Evolutionary conservation across 257 asterid species (phyloP).

Genomic region (Penstemon barbatus): DNA sequence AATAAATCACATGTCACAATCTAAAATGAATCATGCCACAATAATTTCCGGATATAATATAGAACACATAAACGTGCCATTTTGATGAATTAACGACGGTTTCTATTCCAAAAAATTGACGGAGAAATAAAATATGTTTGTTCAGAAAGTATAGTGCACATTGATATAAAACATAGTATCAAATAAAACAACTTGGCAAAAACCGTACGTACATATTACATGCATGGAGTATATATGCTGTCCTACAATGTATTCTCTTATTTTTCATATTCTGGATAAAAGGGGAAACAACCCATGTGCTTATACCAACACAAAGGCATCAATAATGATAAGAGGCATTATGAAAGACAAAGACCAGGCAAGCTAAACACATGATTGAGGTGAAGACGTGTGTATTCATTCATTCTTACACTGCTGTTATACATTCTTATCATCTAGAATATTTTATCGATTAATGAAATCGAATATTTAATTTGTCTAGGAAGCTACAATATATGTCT

Average conservation of each 20-base stretch:
- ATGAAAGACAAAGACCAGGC: slow-evolving; percentile 18
- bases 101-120: too few species aligned
- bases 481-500: slow-evolving; percentile 1
- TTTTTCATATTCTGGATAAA: neutral
- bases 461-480: neutral
- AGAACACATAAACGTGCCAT: too few species aligned
- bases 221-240: neutral
- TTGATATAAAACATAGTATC: too few species aligned
- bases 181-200: too few species aligned
- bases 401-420: neutral
- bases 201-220: neutral
- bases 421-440: neutral
- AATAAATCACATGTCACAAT: too few species aligned
- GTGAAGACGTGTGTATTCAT: slow-evolving; percentile 3
- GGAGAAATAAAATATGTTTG: too few species aligned
- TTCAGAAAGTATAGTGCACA: too few species aligned
- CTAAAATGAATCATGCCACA: too few species aligned
- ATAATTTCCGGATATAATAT: too few species aligned
- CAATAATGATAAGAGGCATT: slow-evolving; percentile 27
- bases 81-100: too few species aligned
- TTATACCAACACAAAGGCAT: slow-evolving; percentile 23
- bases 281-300: slow-evolving; percentile 32
- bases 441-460: neutral
- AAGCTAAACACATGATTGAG: slow-evolving; percentile 28
- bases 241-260: too few species aligned